These are phyloP conservation scores for Fusarium floridanum DNA, from an alignment of 2,329 filamentous ascomycete species.

Conservation along the genomic window DNA sequence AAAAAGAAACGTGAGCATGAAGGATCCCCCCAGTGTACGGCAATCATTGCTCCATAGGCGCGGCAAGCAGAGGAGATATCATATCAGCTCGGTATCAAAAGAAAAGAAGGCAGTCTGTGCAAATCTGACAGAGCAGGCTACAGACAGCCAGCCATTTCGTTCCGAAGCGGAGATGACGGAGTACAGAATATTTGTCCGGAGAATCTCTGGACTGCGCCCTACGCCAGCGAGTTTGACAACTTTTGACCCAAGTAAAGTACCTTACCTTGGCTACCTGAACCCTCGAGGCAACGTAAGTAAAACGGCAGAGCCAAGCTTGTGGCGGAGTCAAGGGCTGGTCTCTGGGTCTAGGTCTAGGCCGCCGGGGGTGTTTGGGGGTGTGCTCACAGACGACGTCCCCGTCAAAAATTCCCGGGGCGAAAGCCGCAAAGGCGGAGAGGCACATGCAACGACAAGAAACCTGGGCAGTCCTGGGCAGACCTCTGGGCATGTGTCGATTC, in stretches of 20 bases:
- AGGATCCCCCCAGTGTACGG: neutral
- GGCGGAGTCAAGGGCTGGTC: conserved; percentile 29
- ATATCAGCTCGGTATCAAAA: neutral
- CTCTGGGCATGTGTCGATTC: conserved; percentile 29
- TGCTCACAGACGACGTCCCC: neutral
- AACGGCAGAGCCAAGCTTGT: conserved; percentile 25
- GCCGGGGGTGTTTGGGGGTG: conserved; percentile 27
- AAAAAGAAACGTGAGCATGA: conserved; percentile 14
- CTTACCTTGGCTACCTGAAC: neutral
- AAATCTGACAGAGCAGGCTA: neutral
- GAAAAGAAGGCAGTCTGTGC: neutral
- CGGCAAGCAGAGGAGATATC: conserved; percentile 6
- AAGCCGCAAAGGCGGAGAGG: neutral
- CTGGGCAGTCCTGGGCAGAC: conserved; percentile 23
- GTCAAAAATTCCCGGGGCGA: neutral
- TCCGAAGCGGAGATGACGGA: neutral
- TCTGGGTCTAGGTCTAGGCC: conserved; percentile 19
- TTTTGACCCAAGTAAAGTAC: neutral
- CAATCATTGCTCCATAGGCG: conserved; percentile 1
- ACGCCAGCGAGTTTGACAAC: neutral
- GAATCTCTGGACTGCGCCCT: conserved; percentile 10
- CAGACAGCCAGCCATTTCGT: neutral
- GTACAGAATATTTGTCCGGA: conserved; percentile 11
- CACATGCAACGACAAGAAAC: conserved; percentile 9
- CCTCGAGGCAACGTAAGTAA: conserved; percentile 31